Percentiles rank a stretch among this genome's conserved stretches.
Conservation (phyloP, 2,329 filamentous ascomycete genomes). For the Cryphonectria nitschkei region DNA sequence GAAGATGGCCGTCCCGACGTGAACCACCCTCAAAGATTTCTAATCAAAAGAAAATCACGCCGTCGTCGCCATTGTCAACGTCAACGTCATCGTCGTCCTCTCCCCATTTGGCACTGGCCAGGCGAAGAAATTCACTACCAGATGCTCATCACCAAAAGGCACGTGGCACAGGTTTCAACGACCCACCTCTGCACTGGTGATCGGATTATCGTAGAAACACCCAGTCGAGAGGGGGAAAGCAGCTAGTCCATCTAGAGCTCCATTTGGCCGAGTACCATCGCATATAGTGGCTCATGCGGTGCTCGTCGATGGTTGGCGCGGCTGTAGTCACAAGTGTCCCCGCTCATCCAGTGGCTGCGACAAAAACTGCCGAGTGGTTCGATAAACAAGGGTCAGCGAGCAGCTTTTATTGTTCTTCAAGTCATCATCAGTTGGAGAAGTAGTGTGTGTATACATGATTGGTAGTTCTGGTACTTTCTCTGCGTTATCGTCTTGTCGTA, state of each 20-base stretch:
- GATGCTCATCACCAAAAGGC: neutral
- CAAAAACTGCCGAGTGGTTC: neutral
- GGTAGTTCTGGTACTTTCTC: neutral
- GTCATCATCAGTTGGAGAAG: too few relatives aligned
- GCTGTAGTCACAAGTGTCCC: neutral
- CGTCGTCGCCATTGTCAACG: neutral
- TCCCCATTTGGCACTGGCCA: neutral
- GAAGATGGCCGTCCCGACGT: slow-evolving; percentile 52
- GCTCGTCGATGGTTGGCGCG: slow-evolving; percentile 18
- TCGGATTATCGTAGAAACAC: neutral
- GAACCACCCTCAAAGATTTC: slow-evolving; percentile 4
- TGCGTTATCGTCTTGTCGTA: neutral
- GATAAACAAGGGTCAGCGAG: neutral
- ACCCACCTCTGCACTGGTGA: neutral
- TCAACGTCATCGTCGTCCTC: neutral
- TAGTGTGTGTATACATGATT: too few relatives aligned
- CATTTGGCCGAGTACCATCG: slow-evolving; percentile 15
- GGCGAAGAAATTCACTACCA: neutral
- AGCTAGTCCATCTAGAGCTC: slow-evolving; percentile 11
- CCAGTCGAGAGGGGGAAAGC: neutral
- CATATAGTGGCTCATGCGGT: slow-evolving; percentile 6
- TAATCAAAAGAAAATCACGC: neutral
- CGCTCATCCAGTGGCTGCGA: neutral
- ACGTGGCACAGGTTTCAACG: neutral
- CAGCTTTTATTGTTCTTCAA: neutral